Conservation (phyloP, 2,329 filamentous ascomycete genomes). For the Paraphoma chrysanthemicola region DNA sequence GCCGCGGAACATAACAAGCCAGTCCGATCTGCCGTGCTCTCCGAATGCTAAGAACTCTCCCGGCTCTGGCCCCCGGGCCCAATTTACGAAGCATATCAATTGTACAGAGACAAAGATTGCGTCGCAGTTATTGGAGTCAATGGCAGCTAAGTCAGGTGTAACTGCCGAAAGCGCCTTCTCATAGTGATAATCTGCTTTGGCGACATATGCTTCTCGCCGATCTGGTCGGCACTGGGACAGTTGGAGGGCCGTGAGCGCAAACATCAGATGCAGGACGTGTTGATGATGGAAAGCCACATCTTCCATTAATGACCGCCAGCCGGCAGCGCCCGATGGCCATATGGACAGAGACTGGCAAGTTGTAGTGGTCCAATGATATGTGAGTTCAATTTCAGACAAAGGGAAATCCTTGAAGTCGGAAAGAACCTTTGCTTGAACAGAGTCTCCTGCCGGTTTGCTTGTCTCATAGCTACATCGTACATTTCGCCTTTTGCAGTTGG, state of each 20-base stretch:
- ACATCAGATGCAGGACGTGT: conserved; percentile 29
- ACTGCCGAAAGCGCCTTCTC: conserved; percentile 24
- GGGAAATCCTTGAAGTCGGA: conserved; percentile 4
- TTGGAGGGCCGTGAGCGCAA: conserved; percentile 35
- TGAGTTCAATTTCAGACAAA: conserved; percentile 33
- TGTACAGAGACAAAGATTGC: conserved; percentile 32
- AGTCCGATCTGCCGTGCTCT: conserved; percentile 30
- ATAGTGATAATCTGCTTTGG: conserved; percentile 30
- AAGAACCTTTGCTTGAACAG: background rate
- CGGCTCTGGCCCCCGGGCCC: conserved; percentile 31
- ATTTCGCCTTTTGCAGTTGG: conserved; percentile 30
- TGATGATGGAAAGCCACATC: conserved; percentile 25
- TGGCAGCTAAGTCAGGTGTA: conserved; percentile 26
- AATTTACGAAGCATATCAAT: conserved; percentile 32
- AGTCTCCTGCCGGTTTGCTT: background rate
- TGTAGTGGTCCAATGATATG: conserved; percentile 34
- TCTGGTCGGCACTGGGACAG: conserved; percentile 28
- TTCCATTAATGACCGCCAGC: conserved; percentile 24
- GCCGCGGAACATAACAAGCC: conserved; percentile 40
- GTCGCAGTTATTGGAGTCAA: conserved; percentile 29
- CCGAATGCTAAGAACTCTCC: conserved; percentile 41
- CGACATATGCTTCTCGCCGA: conserved; percentile 22
- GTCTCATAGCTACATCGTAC: conserved; percentile 29
- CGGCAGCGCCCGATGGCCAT: conserved; percentile 15
- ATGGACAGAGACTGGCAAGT: conserved; percentile 30